Evolutionary conservation across 768 basidiomycete genomes (phyloP).

Genomic region (Pseudohyphozyma bogoriensis): DNA sequence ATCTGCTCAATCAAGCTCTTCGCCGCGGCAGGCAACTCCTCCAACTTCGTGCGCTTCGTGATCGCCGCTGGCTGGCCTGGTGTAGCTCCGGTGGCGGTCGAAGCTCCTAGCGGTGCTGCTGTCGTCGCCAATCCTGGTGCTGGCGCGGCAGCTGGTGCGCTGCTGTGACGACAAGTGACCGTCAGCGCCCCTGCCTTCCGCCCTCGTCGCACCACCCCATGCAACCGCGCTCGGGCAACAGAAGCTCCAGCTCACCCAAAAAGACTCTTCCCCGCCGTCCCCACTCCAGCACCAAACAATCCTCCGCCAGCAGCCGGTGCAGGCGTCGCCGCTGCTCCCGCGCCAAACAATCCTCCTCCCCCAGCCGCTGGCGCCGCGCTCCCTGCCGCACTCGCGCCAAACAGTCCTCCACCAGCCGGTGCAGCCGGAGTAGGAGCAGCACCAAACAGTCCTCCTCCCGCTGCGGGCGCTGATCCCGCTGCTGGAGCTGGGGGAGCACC

Average conservation of each 20-base stretch:
- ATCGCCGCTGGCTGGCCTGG: not conserved
- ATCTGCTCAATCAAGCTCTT: constrained; percentile 25
- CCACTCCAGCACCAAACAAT: not conserved
- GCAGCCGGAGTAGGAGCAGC: not conserved
- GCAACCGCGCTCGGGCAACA: not conserved
- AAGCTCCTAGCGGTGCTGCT: not conserved
- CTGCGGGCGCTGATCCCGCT: not conserved
- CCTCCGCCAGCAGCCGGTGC: not conserved
- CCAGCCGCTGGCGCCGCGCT: not conserved
- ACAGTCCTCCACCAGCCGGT: not conserved
- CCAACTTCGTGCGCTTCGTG: constrained; percentile 26
- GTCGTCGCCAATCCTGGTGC: not conserved
- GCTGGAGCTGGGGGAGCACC: not conserved
- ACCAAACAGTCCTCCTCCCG: not conserved
- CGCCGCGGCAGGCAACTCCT: constrained; percentile 29
- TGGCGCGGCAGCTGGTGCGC: not conserved
- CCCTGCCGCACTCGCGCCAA: not conserved
- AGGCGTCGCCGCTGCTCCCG: not conserved
- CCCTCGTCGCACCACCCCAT: not conserved
- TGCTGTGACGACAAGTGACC: not conserved
- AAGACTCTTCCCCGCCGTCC: not conserved
- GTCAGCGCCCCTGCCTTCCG: not conserved
- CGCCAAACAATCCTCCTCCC: constrained; percentile 1
- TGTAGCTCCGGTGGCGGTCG: not conserved
- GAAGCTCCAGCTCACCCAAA: not conserved